Percentiles rank a stretch among this genome's conserved stretches.
Evolutionary conservation across 805 yeast species (phyloP).

Genomic region (Ogataea sp.): DNA sequence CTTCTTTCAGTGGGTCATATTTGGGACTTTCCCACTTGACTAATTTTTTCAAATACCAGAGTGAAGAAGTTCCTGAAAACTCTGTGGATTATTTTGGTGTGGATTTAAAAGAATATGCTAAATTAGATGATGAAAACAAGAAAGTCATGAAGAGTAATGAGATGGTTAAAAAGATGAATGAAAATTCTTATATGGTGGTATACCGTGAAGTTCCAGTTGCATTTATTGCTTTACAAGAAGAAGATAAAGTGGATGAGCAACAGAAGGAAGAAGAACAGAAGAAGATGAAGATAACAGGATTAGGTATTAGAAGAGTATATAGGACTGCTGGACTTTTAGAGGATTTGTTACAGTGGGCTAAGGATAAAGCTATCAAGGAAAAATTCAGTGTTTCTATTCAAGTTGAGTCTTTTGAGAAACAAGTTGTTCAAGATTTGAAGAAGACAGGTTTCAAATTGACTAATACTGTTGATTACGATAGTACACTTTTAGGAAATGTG

Average conservation of each 20-base stretch:
- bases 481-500: too few species aligned
- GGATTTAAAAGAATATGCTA: constrained; percentile 37
- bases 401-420: constrained; percentile 43
- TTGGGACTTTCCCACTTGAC: constrained; percentile 37
- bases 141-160: constrained; percentile 11
- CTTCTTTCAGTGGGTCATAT: too few species aligned
- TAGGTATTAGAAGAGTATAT: constrained; percentile 59
- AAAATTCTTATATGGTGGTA: constrained; percentile 45
- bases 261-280: constrained; percentile 18
- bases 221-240: constrained; percentile 36
- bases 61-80: constrained; percentile 28
- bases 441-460: constrained; percentile 36
- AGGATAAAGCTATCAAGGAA: constrained; percentile 25
- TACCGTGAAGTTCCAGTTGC: constrained; percentile 74
- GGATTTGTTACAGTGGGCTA: constrained; percentile 57
- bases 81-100: constrained; percentile 39
- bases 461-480: constrained; percentile 6
- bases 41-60: constrained; percentile 36
- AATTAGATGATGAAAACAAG: constrained; percentile 5
- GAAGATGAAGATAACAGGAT: constrained; percentile 40
- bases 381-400: constrained; percentile 36
- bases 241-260: constrained; percentile 5
- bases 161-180: constrained; percentile 20
- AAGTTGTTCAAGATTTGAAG: constrained; percentile 28
- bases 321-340: constrained; percentile 52